phyloP scores from a whole-genome alignment of 345 rosid genomes.

The Salix brachista region DNA sequence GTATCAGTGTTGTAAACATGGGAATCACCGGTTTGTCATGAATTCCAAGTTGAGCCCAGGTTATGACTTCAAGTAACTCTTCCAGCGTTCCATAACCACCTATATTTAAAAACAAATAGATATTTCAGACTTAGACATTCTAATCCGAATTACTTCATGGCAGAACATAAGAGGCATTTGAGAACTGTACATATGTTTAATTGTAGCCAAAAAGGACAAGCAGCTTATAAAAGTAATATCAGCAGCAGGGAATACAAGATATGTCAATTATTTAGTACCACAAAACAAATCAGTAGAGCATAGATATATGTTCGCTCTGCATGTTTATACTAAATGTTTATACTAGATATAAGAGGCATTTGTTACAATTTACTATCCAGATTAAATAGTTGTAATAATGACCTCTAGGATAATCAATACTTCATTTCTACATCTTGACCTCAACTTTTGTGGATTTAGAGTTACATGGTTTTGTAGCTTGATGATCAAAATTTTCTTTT shows the following conservation, averaged over 20 bases:
- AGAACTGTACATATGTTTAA: not conserved
- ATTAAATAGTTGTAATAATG: not conserved
- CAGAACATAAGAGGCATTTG: not conserved
- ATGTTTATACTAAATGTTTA: not conserved
- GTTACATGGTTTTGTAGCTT: not conserved
- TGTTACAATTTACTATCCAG: not conserved
- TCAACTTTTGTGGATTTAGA: not conserved
- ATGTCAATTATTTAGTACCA: not conserved
- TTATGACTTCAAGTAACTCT: constrained; percentile 93
- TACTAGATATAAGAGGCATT: not conserved
- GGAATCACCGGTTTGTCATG: constrained; percentile 82
- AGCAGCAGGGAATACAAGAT: not conserved
- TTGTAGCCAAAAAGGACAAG: not conserved
- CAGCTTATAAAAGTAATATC: not conserved
- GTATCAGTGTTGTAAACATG: not conserved
- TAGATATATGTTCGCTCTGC: not conserved
- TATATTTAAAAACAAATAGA: constrained; percentile 10
- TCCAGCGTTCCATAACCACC: constrained; percentile 99
- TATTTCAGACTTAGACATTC: not conserved
- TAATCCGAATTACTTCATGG: not conserved
- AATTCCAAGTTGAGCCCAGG: constrained; percentile 99
- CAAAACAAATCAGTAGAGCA: not conserved
- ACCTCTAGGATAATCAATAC: not conserved
- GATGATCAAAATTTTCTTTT: not conserved
- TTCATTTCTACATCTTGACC: constrained; percentile 13